Evolutionary conservation across 345 rosid species (phyloP).

Genomic region (Brassica cretica): DNA sequence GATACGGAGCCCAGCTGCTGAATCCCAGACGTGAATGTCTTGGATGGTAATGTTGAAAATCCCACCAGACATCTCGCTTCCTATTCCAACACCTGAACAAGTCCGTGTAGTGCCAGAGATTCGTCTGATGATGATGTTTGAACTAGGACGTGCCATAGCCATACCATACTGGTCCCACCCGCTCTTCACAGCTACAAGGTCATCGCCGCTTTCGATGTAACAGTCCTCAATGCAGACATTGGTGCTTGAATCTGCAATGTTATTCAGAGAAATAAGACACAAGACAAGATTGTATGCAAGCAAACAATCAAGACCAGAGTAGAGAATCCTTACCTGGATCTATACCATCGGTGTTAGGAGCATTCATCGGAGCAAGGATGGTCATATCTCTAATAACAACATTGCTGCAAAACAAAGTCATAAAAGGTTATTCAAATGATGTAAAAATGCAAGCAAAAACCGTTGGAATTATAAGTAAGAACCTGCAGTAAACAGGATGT

Average conservation of each 20-base stretch:
- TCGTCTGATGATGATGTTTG: slow-evolving; percentile 68
- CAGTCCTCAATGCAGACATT: slow-evolving; percentile 91
- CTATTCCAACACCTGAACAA: slow-evolving; percentile 93
- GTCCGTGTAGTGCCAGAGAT: slow-evolving; percentile 92
- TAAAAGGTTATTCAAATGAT: not conserved
- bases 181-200: slow-evolving; percentile 92
- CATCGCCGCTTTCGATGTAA: slow-evolving; percentile 94
- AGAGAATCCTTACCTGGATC: slow-evolving; percentile 61
- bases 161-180: slow-evolving; percentile 99
- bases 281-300: not conserved
- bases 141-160: slow-evolving; percentile 80
- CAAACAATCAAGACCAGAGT: not conserved
- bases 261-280: slow-evolving; percentile 6
- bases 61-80: slow-evolving; percentile 99
- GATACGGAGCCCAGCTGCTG: slow-evolving; percentile 86
- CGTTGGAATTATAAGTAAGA: not conserved
- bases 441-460: not conserved
- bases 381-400: slow-evolving; percentile 84
- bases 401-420: slow-evolving; percentile 50
- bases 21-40: slow-evolving; percentile 81
- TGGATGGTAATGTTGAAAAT: slow-evolving; percentile 63
- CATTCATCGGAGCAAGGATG: slow-evolving; percentile 86
- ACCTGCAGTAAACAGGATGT: slow-evolving; percentile 99
- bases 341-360: slow-evolving; percentile 98
- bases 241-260: slow-evolving; percentile 74